phyloP scores from a whole-genome alignment of 176 grass and related monocot species.

The Cymbopogon citratus region DNA sequence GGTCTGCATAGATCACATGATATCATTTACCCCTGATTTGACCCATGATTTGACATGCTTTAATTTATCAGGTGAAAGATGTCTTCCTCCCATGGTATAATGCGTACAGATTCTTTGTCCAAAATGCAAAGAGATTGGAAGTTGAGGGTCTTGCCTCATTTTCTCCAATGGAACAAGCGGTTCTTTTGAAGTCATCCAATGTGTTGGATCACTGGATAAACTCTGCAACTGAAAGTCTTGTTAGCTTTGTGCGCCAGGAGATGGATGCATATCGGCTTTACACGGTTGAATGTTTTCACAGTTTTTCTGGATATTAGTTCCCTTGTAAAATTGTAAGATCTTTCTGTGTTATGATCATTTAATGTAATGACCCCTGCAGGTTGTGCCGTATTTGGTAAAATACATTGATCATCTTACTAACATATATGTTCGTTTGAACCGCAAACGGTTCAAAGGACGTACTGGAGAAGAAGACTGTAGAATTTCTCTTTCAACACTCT shows the following conservation, averaged over 20 bases:
- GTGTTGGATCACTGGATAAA: conserved; percentile 98
- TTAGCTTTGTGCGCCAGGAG: conserved; percentile 89
- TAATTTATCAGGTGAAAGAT: conserved; percentile 85
- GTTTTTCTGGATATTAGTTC: conserved; percentile 21
- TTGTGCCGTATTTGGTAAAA: conserved; percentile 93
- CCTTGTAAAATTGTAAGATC: conserved; percentile 1
- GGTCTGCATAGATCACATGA: conserved; percentile 20
- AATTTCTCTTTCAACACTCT: conserved; percentile 86
- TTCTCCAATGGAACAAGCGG: conserved; percentile 56
- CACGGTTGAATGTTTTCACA: conserved; percentile 39
- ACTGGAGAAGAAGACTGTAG: conserved; percentile 98
- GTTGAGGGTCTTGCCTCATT: conserved; percentile 65
- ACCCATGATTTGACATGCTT: not conserved
- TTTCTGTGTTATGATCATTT: conserved; percentile 4
- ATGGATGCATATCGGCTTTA: conserved; percentile 98
- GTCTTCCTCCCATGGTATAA: conserved; percentile 99
- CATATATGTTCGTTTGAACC: conserved; percentile 96
- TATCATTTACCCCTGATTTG: not conserved
- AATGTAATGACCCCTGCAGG: conserved; percentile 42
- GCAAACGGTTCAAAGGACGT: conserved; percentile 89
- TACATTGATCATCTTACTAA: conserved; percentile 98
- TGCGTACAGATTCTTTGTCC: conserved; percentile 91
- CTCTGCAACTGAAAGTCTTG: conserved; percentile 95
- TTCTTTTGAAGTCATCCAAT: conserved; percentile 77
- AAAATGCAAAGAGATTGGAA: conserved; percentile 99